Evolutionary conservation across 2,329 filamentous ascomycete species (phyloP).

Genomic region (Phialophora expanda): DNA sequence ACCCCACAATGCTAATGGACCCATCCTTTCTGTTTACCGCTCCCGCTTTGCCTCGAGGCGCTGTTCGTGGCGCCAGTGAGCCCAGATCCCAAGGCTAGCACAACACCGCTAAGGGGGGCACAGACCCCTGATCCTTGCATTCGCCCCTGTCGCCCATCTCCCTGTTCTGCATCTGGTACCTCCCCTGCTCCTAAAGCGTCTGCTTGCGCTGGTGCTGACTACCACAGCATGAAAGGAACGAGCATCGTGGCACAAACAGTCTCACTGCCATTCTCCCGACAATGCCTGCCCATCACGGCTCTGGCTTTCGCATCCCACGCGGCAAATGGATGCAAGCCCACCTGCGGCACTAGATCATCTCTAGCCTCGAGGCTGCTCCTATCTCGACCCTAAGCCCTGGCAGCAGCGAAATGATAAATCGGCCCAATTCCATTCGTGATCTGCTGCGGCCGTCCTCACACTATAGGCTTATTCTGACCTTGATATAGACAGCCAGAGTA

Average conservation of each 20-base stretch:
- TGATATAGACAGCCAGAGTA: constrained; percentile 8
- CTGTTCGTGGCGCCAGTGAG: background rate
- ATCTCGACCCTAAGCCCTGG: constrained; percentile 12
- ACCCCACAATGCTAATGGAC: background rate
- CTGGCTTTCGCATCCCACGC: constrained; percentile 30
- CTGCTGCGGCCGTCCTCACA: constrained; percentile 9
- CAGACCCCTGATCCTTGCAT: constrained; percentile 3
- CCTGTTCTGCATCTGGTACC: background rate
- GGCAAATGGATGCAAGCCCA: constrained; percentile 14
- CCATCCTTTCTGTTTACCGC: background rate
- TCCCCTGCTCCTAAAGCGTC: constrained; percentile 5
- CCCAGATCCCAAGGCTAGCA: background rate
- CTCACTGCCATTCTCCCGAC: constrained; percentile 15
- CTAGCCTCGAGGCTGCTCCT: constrained; percentile 15
- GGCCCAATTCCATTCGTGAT: constrained; percentile 15
- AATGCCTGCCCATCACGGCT: constrained; percentile 14
- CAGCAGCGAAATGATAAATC: constrained; percentile 15
- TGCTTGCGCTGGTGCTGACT: constrained; percentile 9
- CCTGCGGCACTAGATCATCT: constrained; percentile 10
- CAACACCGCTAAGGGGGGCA: background rate
- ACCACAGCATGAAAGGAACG: constrained; percentile 7
- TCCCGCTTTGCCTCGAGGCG: background rate
- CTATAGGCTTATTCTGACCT: constrained; percentile 4
- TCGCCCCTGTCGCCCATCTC: background rate
- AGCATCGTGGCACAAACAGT: constrained; percentile 15